These are phyloP conservation scores for Pleurotus tuber-regium DNA, from an alignment of 768 basidiomycete species.

Conservation along the genomic window DNA sequence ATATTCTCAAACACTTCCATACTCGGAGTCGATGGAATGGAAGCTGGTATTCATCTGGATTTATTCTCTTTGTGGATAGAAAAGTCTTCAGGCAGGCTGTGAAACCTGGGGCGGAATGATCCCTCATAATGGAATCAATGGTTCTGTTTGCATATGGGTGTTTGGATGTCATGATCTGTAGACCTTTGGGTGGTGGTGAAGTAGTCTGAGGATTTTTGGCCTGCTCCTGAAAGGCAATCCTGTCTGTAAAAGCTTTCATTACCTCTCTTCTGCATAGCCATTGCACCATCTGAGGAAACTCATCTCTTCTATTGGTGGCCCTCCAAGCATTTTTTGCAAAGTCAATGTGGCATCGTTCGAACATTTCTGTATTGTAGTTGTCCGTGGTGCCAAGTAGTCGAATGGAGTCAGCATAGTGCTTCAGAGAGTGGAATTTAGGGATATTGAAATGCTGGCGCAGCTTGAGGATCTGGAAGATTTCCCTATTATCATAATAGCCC, in stretches of 20 bases:
- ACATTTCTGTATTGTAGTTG: slow-evolving; percentile 31
- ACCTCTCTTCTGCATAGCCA: slow-evolving; percentile 33
- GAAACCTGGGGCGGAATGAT: neutral
- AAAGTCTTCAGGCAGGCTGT: neutral
- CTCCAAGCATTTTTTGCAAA: slow-evolving; percentile 13
- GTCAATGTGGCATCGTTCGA: slow-evolving; percentile 20
- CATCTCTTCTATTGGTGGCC: slow-evolving; percentile 23
- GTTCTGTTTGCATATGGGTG: neutral
- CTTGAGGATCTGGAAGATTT: slow-evolving; percentile 16
- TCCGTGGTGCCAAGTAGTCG: slow-evolving; percentile 24
- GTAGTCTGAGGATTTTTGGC: neutral
- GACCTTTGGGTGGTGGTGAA: neutral
- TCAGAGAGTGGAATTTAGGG: slow-evolving; percentile 30
- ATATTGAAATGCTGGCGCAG: slow-evolving; percentile 24
- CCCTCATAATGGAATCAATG: neutral
- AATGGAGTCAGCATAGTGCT: slow-evolving; percentile 27
- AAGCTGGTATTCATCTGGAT: neutral
- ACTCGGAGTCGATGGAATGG: neutral
- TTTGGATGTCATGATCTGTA: neutral
- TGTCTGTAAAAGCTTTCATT: slow-evolving; percentile 14
- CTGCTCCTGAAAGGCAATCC: neutral
- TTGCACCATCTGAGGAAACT: slow-evolving; percentile 25
- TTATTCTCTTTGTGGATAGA: neutral
- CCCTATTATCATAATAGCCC: slow-evolving; percentile 13
- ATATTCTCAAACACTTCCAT: neutral